A percentile compares a stretch with the other conserved stretches of the same genome.
Evolutionary conservation across 2,329 filamentous ascomycete genomes (phyloP).

Genomic region (Paraconiothyrium sp.): DNA sequence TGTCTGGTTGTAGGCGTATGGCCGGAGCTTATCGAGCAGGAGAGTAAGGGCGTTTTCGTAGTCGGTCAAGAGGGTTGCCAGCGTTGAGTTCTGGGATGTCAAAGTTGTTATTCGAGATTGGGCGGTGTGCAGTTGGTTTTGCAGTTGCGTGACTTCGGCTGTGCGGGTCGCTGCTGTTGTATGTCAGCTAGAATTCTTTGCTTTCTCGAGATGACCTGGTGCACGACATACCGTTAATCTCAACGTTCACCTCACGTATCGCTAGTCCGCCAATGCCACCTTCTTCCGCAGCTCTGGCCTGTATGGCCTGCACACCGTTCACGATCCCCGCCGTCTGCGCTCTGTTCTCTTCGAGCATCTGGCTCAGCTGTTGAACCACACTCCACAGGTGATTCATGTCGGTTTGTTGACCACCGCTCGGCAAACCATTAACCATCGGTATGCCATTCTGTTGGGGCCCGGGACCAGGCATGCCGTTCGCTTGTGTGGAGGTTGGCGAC

Average conservation of each 20-base stretch:
- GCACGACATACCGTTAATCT: constrained; percentile 39
- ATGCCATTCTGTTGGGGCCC: constrained; percentile 41
- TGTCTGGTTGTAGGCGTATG: constrained; percentile 52
- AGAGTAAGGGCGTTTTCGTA: constrained; percentile 55
- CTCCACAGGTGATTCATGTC: constrained; percentile 56
- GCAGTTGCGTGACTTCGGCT: constrained; percentile 44
- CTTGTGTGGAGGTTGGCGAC: constrained; percentile 28
- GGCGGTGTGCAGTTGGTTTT: constrained; percentile 41
- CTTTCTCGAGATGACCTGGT: not conserved
- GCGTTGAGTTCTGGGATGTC: constrained; percentile 33
- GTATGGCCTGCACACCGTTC: constrained; percentile 50
- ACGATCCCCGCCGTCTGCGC: constrained; percentile 50
- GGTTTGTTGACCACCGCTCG: constrained; percentile 52
- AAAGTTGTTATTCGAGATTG: constrained; percentile 41
- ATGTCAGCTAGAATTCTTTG: constrained; percentile 17
- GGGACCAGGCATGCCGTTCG: constrained; percentile 42
- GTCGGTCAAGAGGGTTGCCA: constrained; percentile 46
- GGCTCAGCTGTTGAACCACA: constrained; percentile 52
- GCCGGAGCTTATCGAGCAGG: constrained; percentile 49
- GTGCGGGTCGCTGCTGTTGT: constrained; percentile 38
- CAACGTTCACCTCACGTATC: constrained; percentile 47
- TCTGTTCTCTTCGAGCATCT: constrained; percentile 52
- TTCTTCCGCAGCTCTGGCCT: constrained; percentile 48
- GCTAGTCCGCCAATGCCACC: constrained; percentile 34
- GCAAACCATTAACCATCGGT: constrained; percentile 51